A percentile compares a stretch with the other conserved stretches of the same genome.
These are phyloP conservation scores for Colletotrichum sp. DNA, from an alignment of 2,329 filamentous ascomycete genomes.

Conservation along the genomic window DNA sequence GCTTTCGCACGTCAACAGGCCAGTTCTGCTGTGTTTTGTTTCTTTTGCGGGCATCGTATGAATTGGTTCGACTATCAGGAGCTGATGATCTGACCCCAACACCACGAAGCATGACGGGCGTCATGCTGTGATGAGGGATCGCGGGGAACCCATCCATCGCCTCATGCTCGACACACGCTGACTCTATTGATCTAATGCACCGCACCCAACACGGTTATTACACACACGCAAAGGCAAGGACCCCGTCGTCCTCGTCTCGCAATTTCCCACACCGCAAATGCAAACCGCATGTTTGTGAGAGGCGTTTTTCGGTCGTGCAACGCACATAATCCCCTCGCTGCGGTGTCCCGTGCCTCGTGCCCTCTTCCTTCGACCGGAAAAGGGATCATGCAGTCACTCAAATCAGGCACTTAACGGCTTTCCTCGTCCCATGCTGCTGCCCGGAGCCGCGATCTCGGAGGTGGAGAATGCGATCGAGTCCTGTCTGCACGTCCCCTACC, in stretches of 20 bases:
- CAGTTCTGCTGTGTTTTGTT: conserved; percentile 3
- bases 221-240: background rate
- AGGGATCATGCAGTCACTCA: background rate
- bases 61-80: conserved; percentile 4
- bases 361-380: background rate
- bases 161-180: background rate
- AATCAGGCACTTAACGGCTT: background rate
- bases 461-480: conserved; percentile 19
- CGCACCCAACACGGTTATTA: background rate
- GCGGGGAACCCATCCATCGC: background rate
- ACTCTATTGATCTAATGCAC: background rate
- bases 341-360: background rate
- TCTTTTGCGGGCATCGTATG: conserved; percentile 18
- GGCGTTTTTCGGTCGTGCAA: conserved; percentile 2
- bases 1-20: conserved; percentile 15
- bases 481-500: conserved; percentile 1
- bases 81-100: conserved; percentile 12
- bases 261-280: conserved; percentile 15
- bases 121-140: background rate
- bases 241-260: background rate
- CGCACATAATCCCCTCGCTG: background rate
- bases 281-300: conserved; percentile 2
- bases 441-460: conserved; percentile 17
- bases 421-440: conserved; percentile 2
- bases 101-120: background rate